Evolutionary conservation across 768 basidiomycete species (phyloP), one percentile per base, ranked within the genome.

Genomic region (Suillus bovinus): DNA sequence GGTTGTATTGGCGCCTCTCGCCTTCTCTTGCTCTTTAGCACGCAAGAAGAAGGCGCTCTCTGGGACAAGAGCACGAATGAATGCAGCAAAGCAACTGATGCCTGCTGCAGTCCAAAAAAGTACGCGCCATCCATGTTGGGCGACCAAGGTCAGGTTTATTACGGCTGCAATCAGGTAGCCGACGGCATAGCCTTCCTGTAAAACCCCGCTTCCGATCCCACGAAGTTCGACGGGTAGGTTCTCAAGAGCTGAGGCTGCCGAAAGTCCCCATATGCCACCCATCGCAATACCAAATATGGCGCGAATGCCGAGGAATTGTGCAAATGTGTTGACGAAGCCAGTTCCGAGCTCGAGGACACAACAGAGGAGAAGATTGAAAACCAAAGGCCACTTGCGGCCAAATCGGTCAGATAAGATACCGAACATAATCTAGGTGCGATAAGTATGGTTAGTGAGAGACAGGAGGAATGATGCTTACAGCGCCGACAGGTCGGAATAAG

Each of bases 361-460:
- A 64, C 93, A 84, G 53, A 95, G 70, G 29, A 93, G 50, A 24
- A 96, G 80, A 72, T 94, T 95, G 65, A 68, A 65, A 33, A 96
- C 86, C 5, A 96, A 80, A 5, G 94, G 94, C 94, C 94, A 99
- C 81, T 96, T 96, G 33, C 96, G 84, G 5, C 96, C 96, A 72
- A 81, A 96, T 4, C 96, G 86, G 72, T 97, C 96, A 1, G 90
- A 91, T n/a, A 89, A 68, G 47, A 94, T 72, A 52, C 94, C 94
- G 66, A 96, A 95, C 67, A 94, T 77, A 55, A 94, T 61, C 77
- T 77, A 20, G 46, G 24, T 34, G 10, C 8, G 33, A 58, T 17
- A 66, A 20, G 38, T n/a, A 11, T 17, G 42, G 29, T 3, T 10
- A 0, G 10, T 31, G 38, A 24, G 50, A 56, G 38, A 27, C 57